A percentile compares a stretch with the other conserved stretches of the same genome.
Conservation (phyloP, 495 filamentous ascomycete genomes). For the Melanomma pulvis-pyrius region DNA sequence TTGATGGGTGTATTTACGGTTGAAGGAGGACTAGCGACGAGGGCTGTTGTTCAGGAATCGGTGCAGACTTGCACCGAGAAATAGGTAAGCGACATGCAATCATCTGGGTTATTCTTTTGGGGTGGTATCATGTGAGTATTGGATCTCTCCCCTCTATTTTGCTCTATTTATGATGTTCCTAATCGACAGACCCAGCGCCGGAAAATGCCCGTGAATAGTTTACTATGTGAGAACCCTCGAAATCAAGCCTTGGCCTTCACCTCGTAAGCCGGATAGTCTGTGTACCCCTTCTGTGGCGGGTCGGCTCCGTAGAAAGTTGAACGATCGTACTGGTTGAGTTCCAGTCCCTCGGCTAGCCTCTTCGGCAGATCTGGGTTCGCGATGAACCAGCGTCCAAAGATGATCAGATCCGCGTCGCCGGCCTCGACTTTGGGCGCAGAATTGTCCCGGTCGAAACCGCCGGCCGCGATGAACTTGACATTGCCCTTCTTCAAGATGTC, state of each 20-base stretch:
- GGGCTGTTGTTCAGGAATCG: neutral
- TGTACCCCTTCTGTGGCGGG: slow-evolving; percentile 32
- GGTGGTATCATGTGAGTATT: neutral
- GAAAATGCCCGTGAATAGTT: slow-evolving; percentile 2
- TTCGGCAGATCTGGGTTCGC: slow-evolving; percentile 39
- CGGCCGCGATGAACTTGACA: slow-evolving; percentile 33
- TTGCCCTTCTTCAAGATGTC: slow-evolving; percentile 30
- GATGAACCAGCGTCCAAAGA: slow-evolving; percentile 39
- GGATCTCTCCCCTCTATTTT: neutral
- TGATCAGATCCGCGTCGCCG: slow-evolving; percentile 32
- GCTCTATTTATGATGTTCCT: neutral
- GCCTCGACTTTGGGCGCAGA: slow-evolving; percentile 30
- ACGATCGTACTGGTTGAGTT: slow-evolving; percentile 33
- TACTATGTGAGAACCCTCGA: neutral
- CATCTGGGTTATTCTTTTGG: neutral
- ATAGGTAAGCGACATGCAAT: no score
- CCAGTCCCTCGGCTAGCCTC: slow-evolving; percentile 30
- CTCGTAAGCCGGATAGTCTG: slow-evolving; percentile 35
- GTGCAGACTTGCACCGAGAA: no score
- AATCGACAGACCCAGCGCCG: slow-evolving; percentile 14
- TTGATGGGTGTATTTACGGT: slow-evolving; percentile 45
- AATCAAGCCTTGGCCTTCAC: slow-evolving; percentile 4
- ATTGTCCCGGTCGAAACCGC: slow-evolving; percentile 38
- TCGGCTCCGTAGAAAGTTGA: slow-evolving; percentile 38
- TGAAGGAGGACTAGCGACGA: neutral